Evolutionary conservation across 768 basidiomycete species (phyloP).

Genomic region (Boletus eberwhitei): DNA sequence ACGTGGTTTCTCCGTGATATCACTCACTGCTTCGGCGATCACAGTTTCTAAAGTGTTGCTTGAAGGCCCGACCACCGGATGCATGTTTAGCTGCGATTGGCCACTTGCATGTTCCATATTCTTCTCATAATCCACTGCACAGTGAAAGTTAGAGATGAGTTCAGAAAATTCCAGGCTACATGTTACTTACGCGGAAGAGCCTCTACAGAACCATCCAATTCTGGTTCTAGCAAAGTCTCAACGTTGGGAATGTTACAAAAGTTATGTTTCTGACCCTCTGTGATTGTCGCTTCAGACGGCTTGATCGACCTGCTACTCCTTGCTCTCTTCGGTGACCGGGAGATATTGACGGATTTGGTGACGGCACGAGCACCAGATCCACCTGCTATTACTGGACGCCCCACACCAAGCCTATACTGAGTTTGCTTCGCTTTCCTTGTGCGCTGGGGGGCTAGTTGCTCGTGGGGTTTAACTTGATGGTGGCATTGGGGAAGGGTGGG

Average conservation of each 20-base stretch:
- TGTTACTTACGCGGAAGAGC: conserved; percentile 14
- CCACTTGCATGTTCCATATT: not conserved
- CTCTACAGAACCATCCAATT: conserved; percentile 14
- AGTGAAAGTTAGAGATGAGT: not conserved
- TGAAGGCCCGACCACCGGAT: conserved; percentile 1
- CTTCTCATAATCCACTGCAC: conserved; percentile 6
- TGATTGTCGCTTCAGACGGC: conserved; percentile 54
- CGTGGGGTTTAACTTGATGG: conserved; percentile 10
- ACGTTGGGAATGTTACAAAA: not conserved
- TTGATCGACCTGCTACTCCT: conserved; percentile 50
- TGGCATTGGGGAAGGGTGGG: conserved; percentile 22
- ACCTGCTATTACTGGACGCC: conserved; percentile 62
- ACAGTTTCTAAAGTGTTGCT: conserved; percentile 13
- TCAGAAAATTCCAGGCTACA: not conserved
- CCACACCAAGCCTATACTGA: conserved; percentile 68
- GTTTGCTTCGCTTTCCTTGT: conserved; percentile 71
- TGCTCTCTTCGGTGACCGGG: conserved; percentile 43
- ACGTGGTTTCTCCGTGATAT: not conserved
- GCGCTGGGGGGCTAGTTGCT: conserved; percentile 31
- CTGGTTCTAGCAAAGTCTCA: conserved; percentile 26
- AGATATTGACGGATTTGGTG: conserved; percentile 55
- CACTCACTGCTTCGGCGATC: conserved; percentile 32
- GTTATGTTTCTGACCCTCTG: conserved; percentile 40
- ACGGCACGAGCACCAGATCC: conserved; percentile 63
- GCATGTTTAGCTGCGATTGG: conserved; percentile 5